Conservation (phyloP, 1,284 basidiomycete genomes). For the Afroboletus lepidellus region DNA sequence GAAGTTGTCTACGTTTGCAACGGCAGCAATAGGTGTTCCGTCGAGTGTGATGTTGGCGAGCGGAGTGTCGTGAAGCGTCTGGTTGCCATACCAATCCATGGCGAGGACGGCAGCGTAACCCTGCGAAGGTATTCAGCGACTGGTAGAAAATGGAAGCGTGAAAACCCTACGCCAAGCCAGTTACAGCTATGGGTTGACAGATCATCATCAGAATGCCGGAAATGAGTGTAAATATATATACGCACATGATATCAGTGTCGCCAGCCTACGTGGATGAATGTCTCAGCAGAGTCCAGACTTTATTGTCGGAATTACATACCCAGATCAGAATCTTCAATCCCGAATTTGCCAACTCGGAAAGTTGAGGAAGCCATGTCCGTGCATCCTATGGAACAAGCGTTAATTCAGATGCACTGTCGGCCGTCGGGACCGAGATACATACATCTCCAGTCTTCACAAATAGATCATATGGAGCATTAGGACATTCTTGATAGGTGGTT, state of each 20-base stretch:
- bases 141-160: background rate
- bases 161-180: constrained; percentile 41
- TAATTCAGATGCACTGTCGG: constrained; percentile 16
- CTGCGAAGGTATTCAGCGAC: constrained; percentile 9
- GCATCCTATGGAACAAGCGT: constrained; percentile 42
- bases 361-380: constrained; percentile 51
- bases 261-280: constrained; percentile 45
- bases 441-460: constrained; percentile 43
- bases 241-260: constrained; percentile 63
- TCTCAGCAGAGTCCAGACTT: background rate
- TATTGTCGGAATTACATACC: constrained; percentile 37
- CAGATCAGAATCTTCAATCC: constrained; percentile 58
- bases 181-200: constrained; percentile 47
- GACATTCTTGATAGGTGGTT: constrained; percentile 43
- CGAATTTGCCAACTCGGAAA: constrained; percentile 51
- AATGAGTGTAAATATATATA: background rate
- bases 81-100: constrained; percentile 63
- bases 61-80: constrained; percentile 45
- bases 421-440: constrained; percentile 6
- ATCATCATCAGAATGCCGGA: background rate
- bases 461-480: constrained; percentile 39
- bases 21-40: constrained; percentile 49
- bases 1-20: constrained; percentile 65
- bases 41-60: constrained; percentile 59
- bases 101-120: constrained; percentile 50